Percentiles rank a stretch among this genome's conserved stretches.
phyloP scores from a whole-genome alignment of 1,139 yeast species.

The Scheffersomyces segobiensis region DNA sequence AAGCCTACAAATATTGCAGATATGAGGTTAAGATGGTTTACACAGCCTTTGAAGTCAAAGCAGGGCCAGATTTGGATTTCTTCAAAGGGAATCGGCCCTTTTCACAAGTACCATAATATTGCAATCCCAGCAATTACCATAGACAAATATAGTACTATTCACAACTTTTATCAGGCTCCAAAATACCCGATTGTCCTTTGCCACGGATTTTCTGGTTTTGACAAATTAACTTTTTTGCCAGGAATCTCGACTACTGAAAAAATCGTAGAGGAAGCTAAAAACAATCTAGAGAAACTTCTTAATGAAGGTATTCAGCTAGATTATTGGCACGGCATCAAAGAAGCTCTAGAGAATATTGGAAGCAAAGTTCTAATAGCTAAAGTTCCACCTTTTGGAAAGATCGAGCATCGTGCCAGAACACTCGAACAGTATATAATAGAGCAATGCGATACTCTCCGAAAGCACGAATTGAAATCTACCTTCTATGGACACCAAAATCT shows the following conservation, averaged over 20 bases:
- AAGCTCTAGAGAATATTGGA: constrained; percentile 60
- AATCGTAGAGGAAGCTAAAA: constrained; percentile 7
- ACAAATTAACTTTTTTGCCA: constrained; percentile 55
- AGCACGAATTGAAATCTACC: constrained; percentile 25
- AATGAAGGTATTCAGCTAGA: constrained; percentile 48
- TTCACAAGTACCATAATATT: not conserved
- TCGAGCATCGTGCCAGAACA: constrained; percentile 64
- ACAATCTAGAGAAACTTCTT: constrained; percentile 15
- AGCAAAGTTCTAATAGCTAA: constrained; percentile 69
- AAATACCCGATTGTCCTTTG: constrained; percentile 72
- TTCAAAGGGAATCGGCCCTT: not conserved
- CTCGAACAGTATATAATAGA: constrained; percentile 54
- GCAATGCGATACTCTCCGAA: constrained; percentile 35
- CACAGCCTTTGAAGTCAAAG: not conserved
- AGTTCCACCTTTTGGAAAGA: constrained; percentile 82
- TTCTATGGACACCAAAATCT: constrained; percentile 25
- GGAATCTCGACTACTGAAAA: constrained; percentile 10
- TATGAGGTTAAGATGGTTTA: not conserved
- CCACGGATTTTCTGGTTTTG: constrained; percentile 86
- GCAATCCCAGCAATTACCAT: not conserved
- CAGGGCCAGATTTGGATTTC: not conserved
- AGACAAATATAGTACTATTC: constrained; percentile 10
- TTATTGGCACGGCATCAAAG: constrained; percentile 81
- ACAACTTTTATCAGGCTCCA: constrained; percentile 34
- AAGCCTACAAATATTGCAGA: not conserved